These are phyloP conservation scores for Leccinum barrowsii DNA, from an alignment of 768 basidiomycete genomes.

Conservation along the genomic window DNA sequence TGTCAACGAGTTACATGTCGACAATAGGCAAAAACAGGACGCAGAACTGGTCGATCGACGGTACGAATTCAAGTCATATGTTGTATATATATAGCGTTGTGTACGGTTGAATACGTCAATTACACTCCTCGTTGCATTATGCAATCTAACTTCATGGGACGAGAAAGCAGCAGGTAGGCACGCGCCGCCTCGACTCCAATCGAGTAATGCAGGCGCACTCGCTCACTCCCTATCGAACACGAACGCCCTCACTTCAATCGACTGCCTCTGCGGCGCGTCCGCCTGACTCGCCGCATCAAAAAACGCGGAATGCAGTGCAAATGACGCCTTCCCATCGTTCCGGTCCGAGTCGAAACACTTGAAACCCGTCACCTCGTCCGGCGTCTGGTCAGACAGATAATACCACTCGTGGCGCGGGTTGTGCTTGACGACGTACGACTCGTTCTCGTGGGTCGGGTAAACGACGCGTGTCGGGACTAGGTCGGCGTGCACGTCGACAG, in stretches of 20 bases:
- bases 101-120: too few species aligned
- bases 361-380: slow-evolving; percentile 38
- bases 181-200: too few species aligned
- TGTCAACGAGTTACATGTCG: too few species aligned
- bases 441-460: slow-evolving; percentile 15
- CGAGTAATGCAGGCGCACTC: not conserved
- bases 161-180: too few species aligned
- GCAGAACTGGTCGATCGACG: too few species aligned
- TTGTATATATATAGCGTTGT: too few species aligned
- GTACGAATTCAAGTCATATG: too few species aligned
- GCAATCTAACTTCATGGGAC: too few species aligned
- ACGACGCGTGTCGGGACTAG: slow-evolving; percentile 33
- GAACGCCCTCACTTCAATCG: slow-evolving; percentile 38
- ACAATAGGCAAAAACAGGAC: too few species aligned
- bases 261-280: slow-evolving; percentile 36
- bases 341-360: slow-evolving; percentile 42
- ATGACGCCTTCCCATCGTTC: slow-evolving; percentile 24
- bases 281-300: slow-evolving; percentile 29
- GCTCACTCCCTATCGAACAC: slow-evolving; percentile 36
- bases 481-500: slow-evolving; percentile 31
- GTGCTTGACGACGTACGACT: too few species aligned
- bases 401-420: slow-evolving; percentile 27
- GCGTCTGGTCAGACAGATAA: slow-evolving; percentile 36
- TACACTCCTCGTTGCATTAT: too few species aligned
- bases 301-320: slow-evolving; percentile 41